Evolutionary conservation across 2,329 filamentous ascomycete species (phyloP).

Genomic region (Hypoxylon sp.): DNA sequence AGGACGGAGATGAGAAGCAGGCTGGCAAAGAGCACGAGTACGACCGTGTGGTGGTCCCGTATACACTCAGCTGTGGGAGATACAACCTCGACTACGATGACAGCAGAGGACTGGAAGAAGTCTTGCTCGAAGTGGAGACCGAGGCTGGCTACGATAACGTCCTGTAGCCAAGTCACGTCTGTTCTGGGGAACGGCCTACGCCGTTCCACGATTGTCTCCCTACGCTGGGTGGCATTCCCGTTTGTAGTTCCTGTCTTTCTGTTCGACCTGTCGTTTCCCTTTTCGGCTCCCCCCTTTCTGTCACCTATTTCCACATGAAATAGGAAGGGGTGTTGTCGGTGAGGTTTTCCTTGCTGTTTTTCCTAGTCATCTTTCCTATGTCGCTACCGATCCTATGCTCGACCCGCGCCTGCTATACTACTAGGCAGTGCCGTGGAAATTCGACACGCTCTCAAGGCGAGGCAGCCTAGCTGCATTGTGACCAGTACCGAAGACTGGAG

Average conservation of each 20-base stretch:
- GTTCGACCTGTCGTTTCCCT: too few relatives aligned
- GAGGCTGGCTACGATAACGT: background rate
- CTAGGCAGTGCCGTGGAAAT: background rate
- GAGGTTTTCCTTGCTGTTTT: too few relatives aligned
- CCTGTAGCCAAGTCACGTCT: background rate
- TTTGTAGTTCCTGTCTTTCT: background rate
- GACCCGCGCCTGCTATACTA: background rate
- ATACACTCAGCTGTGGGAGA: background rate
- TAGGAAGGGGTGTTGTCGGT: background rate
- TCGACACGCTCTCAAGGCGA: background rate
- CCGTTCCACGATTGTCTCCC: background rate
- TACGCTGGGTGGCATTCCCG: too few relatives aligned
- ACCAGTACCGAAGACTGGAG: background rate
- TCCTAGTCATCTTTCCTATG: background rate
- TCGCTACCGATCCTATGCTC: background rate
- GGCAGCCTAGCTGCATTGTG: background rate
- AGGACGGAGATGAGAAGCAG: background rate
- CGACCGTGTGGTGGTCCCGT: background rate
- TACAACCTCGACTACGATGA: conserved; percentile 19
- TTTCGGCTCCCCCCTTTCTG: too few relatives aligned
- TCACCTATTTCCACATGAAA: background rate
- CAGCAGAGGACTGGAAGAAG: background rate
- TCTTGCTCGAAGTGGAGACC: background rate
- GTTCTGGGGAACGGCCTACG: background rate
- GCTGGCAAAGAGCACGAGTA: background rate